Percentiles rank a stretch among this genome's conserved stretches.
Conservation (phyloP, 2,329 filamentous ascomycete species). For the Alternaria ventricosa region DNA sequence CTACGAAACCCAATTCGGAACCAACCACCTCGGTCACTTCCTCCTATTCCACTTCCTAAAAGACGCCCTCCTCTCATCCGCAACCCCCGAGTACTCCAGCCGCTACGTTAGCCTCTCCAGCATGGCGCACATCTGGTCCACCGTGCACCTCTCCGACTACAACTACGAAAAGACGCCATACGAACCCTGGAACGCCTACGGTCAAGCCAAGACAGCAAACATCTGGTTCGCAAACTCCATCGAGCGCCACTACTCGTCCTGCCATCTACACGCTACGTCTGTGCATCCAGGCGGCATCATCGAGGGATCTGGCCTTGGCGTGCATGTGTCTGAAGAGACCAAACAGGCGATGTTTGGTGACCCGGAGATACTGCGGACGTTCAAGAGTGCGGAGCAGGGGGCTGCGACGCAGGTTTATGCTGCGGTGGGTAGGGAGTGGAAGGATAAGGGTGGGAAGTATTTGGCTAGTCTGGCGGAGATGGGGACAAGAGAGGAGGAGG, state of each 20-base stretch:
- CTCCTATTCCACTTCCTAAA: constrained; percentile 61
- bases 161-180: not conserved
- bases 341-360: not conserved
- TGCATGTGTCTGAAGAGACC: not conserved
- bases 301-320: not conserved
- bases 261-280: not conserved
- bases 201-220: not conserved
- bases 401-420: not conserved
- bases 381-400: not conserved
- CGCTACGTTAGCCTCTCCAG: not conserved
- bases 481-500: not conserved
- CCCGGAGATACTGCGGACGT: not conserved
- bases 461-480: not conserved
- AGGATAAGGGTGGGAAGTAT: not conserved
- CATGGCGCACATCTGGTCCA: not conserved
- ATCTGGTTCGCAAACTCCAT: not conserved
- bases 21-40: constrained; percentile 58
- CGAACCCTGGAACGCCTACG: not conserved
- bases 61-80: constrained; percentile 48
- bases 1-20: constrained; percentile 50
- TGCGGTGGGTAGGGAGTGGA: not conserved
- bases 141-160: not conserved
- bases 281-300: not conserved
- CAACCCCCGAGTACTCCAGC: constrained; percentile 30
- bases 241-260: not conserved